Conservation (phyloP, 2,329 filamentous ascomycete species). For the Venturia effusa region DNA sequence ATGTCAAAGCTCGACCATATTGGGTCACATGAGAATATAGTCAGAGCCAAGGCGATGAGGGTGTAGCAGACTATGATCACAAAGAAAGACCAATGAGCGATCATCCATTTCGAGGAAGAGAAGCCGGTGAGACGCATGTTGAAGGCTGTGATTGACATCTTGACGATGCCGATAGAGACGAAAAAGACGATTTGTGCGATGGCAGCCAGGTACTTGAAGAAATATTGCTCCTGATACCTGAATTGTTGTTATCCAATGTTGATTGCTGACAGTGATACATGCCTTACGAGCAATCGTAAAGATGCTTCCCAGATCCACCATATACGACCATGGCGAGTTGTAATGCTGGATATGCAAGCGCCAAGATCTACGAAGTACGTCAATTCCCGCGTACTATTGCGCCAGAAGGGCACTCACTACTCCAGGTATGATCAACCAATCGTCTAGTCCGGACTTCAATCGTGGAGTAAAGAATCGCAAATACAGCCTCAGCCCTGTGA, state of each 20-base stretch:
- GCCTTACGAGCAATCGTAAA: conserved; percentile 24
- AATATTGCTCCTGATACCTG: conserved; percentile 17
- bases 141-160: conserved; percentile 28
- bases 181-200: conserved; percentile 20
- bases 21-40: conserved; percentile 21
- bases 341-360: conserved; percentile 19
- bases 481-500: conserved; percentile 21
- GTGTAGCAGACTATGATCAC: conserved; percentile 20
- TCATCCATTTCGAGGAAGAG: conserved; percentile 20
- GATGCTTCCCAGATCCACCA: conserved; percentile 20
- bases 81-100: conserved; percentile 24
- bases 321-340: conserved; percentile 19
- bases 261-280: not conserved
- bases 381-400: not conserved
- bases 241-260: not conserved
- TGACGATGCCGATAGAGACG: conserved; percentile 24
- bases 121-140: conserved; percentile 26
- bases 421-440: conserved; percentile 24
- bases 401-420: conserved; percentile 15
- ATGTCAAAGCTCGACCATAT: conserved; percentile 20
- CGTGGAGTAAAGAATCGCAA: conserved; percentile 18
- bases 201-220: conserved; percentile 18
- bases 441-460: conserved; percentile 24
- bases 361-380: conserved; percentile 13
- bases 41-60: conserved; percentile 22